Base-by-base conservation (phyloP, 176 grass and related monocot species). In the Aegilops longissima region DNA sequence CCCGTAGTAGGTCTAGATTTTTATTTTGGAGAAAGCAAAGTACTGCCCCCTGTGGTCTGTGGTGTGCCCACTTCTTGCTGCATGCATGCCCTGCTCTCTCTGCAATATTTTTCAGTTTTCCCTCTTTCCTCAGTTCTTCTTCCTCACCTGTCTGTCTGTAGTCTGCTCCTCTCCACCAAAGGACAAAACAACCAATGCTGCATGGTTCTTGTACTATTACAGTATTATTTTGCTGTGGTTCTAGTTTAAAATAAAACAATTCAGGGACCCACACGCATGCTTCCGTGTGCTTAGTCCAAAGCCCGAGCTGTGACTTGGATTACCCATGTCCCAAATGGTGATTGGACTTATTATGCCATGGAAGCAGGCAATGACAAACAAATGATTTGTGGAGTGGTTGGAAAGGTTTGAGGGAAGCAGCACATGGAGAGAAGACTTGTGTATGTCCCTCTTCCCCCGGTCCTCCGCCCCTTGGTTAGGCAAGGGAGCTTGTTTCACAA, bases 331-430 rank as follows among this genome's bases (percentile, higher is more conserved):
- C 40, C 68, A 73, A 74, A 64, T 56, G 40, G 74, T 79, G 84
- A 83, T 58, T 80, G 27, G 45, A 17, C n/a, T 35, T 68, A 63
- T 54, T 78, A 80, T 86, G 82, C 82, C 72, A 64, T 74, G 86
- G 78, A 90, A 88, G 81, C 79, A 83, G 61, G 74, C 83, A 76
- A 76, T 83, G 88, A 90, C 88, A 83, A 86, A 45, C 79, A 86
- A 66, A 88, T 86, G 85, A 90, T 93, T 80, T 88, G 82, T 7
- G 72, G 20, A 44, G 12, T 66, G 6, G 42, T 4, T 12, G 12
- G 44, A 69, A 84, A 90, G 73, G 77, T 77, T 63, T 5, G 81
- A 78, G 85, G 40, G 66, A 42, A 79, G 77, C 91, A 39, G 72
- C 85, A 86, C 78, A 88, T 90, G 91, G 78, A 6, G 69, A 59